Percentiles rank a stretch among this genome's conserved stretches.
Evolutionary conservation across 177 flowering plant species (phyloP).

Genomic region (Vitis hybrid): DNA sequence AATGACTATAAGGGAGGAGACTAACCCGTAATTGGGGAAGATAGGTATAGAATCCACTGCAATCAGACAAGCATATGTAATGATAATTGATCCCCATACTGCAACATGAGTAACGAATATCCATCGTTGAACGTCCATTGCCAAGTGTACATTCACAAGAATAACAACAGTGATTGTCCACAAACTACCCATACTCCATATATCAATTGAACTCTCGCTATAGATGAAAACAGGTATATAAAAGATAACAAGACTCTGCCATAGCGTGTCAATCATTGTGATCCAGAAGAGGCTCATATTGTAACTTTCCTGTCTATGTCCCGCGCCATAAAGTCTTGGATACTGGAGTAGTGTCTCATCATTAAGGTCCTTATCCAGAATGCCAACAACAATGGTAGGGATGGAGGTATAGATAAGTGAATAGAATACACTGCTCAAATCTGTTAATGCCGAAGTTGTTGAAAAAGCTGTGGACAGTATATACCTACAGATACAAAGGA

Average conservation of each 20-base stretch:
- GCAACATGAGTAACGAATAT: constrained; percentile 64
- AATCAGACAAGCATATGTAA: constrained; percentile 72
- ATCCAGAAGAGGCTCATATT: constrained; percentile 80
- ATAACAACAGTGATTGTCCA: constrained; percentile 91
- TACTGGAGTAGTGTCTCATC: constrained; percentile 65
- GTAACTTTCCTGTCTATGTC: constrained; percentile 87
- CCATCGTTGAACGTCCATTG: constrained; percentile 91
- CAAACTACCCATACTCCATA: constrained; percentile 89
- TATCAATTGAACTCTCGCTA: constrained; percentile 64
- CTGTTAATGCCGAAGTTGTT: constrained; percentile 86
- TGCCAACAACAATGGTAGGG: constrained; percentile 86
- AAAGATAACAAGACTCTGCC: constrained; percentile 96
- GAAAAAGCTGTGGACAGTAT: constrained; percentile 74
- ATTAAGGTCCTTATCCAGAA: constrained; percentile 86
- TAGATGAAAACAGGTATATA: constrained; percentile 61
- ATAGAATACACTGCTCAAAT: constrained; percentile 90
- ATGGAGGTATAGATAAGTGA: constrained; percentile 85
- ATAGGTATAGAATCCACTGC: constrained; percentile 76
- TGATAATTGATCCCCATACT: constrained; percentile 84
- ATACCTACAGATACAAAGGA: constrained; percentile 53
- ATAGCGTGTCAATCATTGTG: constrained; percentile 82
- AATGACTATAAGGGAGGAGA: constrained; percentile 5
- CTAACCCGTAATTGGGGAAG: constrained; percentile 87
- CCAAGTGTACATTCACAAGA: constrained; percentile 86
- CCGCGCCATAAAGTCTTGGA: constrained; percentile 84